Base-by-base conservation (phyloP, 805 yeast species). In the Candida boleticola region DNA sequence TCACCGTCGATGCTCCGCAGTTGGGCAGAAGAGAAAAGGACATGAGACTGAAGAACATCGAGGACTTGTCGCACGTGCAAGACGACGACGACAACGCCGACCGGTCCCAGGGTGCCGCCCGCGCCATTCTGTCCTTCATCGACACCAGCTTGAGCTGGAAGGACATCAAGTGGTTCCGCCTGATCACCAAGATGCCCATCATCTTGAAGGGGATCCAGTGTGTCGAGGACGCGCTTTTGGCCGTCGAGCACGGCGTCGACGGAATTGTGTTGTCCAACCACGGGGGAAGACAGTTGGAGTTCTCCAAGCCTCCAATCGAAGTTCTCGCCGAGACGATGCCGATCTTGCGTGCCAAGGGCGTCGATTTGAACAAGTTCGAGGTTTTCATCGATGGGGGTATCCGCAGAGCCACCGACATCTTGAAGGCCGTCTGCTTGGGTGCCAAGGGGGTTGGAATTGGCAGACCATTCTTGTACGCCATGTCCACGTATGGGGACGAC, bases 1-100 rank as follows among this genome's bases (percentile, higher is more conserved):
- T 89, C 49, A 89, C 97, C 0, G 96, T 88, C 5, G 97, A 89
- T 69, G 96, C 97, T 0, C 97, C 97, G 5, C 84, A 85, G 47
- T 71, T 89, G 33, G 97, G 97, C 11, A 79, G 93, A 48, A 79
- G 97, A 52, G 97, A 90, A 62, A 89, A 88, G 62, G 96, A 89
- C 56, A 77, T 79, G 79, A 77, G 88, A 47, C 63, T 80, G 42
- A 84, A 85, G 57, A 76, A 76, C 47, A 62, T 68, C 16, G 77
- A 68, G 29, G 73, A 69, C 30, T 49, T 60, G 11, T 62, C 76
- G 11, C 73, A 71, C 58, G 77, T 73, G 39, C 74, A 75, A 53
- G 73, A 74, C 13, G 74, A 69, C 3, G 71, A 73, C 1, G 79
- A 78, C 39, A 70, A 65, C 19, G 74, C 80, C n/a, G 89, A 84